phyloP scores from a whole-genome alignment of 495 filamentous ascomycete species.

The Penicillium subrubescens region DNA sequence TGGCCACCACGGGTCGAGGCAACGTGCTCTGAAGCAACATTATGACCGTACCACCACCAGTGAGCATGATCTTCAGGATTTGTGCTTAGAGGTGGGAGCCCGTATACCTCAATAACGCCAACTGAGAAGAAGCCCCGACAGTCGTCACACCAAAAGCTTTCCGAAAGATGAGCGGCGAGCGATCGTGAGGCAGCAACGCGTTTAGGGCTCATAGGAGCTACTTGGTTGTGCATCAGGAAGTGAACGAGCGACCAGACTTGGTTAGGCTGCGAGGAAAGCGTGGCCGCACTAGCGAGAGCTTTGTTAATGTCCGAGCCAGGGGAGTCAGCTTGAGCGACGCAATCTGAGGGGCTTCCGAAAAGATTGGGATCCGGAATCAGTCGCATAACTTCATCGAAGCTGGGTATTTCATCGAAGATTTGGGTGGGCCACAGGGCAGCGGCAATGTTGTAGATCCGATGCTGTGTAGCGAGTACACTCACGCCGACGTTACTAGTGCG shows the following conservation, averaged over 20 bases:
- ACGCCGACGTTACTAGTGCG: conserved; percentile 2
- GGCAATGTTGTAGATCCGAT: conserved; percentile 2
- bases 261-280: background rate
- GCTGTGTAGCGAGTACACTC: conserved; percentile 1
- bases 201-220: background rate
- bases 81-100: background rate
- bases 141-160: conserved; percentile 2
- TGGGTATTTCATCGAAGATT: conserved; percentile 1
- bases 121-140: conserved; percentile 1
- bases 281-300: background rate
- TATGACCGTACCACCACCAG: background rate
- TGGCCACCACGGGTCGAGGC: background rate
- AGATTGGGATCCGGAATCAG: conserved; percentile 3
- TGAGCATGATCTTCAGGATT: conserved; percentile 2
- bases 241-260: conserved; percentile 2
- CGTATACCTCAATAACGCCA: conserved; percentile 2
- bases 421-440: conserved; percentile 1
- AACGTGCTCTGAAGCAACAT: conserved; percentile 1
- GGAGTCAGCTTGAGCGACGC: background rate
- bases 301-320: background rate
- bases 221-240: background rate
- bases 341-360: conserved; percentile 1
- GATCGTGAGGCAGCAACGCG: conserved; percentile 1
- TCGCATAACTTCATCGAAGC: background rate
- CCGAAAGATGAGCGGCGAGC: background rate